Evolutionary conservation across 345 rosid genomes (phyloP).

Genomic region (Sapria himalayana): DNA sequence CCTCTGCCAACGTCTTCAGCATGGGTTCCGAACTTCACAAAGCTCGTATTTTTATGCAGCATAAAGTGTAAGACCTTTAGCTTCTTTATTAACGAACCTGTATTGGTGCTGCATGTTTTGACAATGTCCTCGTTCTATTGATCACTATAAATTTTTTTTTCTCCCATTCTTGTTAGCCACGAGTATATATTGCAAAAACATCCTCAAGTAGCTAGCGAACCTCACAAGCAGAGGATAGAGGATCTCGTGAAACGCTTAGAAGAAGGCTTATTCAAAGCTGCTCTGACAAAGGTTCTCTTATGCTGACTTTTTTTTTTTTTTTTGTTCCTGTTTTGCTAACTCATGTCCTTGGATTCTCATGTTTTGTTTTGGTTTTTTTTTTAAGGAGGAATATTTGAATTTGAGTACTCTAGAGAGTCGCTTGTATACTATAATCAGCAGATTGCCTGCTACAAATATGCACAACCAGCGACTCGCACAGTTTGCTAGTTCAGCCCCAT

Average conservation of each 20-base stretch:
- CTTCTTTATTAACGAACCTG: not conserved
- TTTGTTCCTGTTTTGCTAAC: not conserved
- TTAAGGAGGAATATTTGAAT: slow-evolving; percentile 74
- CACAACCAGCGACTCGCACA: slow-evolving; percentile 30
- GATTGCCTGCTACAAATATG: slow-evolving; percentile 12
- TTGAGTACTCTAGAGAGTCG: slow-evolving; percentile 49
- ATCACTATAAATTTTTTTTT: slow-evolving; percentile 5
- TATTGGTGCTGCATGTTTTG: slow-evolving; percentile 2
- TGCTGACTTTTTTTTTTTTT: not conserved
- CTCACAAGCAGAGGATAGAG: slow-evolving; percentile 21
- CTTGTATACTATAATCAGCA: slow-evolving; percentile 24
- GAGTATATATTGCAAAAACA: slow-evolving; percentile 31
- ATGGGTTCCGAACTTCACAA: slow-evolving; percentile 29
- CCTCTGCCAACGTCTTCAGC: slow-evolving; percentile 9
- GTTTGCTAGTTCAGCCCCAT: slow-evolving; percentile 34
- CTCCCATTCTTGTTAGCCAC: slow-evolving; percentile 19
- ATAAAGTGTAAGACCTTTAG: slow-evolving; percentile 30
- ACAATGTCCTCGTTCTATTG: too few species aligned
- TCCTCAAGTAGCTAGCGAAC: slow-evolving; percentile 20
- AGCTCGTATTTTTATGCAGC: slow-evolving; percentile 25
- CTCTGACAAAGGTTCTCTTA: slow-evolving; percentile 38
- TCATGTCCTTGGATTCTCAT: not conserved
- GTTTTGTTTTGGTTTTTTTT: not conserved
- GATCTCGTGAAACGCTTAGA: slow-evolving; percentile 70
- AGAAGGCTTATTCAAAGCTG: slow-evolving; percentile 55